Evolutionary conservation across 169 alveolate species (phyloP), one percentile per base, ranked within the genome.

Genomic region (Eimeria necatrix): DNA sequence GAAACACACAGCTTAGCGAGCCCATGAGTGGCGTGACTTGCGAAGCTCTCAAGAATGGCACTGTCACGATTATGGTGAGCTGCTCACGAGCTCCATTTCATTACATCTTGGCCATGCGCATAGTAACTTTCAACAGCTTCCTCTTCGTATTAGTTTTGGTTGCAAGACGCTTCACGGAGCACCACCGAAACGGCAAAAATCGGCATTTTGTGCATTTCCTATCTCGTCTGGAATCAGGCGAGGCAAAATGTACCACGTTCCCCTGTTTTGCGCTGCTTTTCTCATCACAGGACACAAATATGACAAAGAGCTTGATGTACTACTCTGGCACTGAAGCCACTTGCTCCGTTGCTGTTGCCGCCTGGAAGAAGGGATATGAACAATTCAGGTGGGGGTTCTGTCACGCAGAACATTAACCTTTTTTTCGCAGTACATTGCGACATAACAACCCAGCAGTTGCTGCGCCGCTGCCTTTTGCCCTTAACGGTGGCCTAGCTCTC

Each of bases 311-410:
- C 92, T 2, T 85, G 41, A 56, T 85, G 61, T 85, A 60, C 70
- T 60, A 59, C 81, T 60, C 56, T 60, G 92, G 61, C 49, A 3
- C n/a, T 16, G 52, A 14, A 7, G 73, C 81, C 80, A 60, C 92
- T 0, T 85, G 92, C 81, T 49, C 61, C 5, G 80, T 59, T 22
- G 92, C 92, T 9, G 80, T 85, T 48, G 14, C 3, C 2, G 56
- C 53, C 4, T 60, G 92, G 80, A 56, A 85, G 61, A 56, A 60
- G 60, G 92, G 92, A 60, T 56, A 59, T 22, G 80, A 56, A 0
- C 24, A 60, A 22, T 56, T 85, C 59, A 60, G 26, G 92, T 85
- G 26, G 64, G 80, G 3, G 4, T 32, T 32, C 41, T 32, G 41
- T 32, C 41, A 32, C 41, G 41, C 41, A 32, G 2, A 32, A 32